These are phyloP conservation scores for Taphrina populina DNA, from an alignment of 1,139 yeast species.

Conservation along the genomic window DNA sequence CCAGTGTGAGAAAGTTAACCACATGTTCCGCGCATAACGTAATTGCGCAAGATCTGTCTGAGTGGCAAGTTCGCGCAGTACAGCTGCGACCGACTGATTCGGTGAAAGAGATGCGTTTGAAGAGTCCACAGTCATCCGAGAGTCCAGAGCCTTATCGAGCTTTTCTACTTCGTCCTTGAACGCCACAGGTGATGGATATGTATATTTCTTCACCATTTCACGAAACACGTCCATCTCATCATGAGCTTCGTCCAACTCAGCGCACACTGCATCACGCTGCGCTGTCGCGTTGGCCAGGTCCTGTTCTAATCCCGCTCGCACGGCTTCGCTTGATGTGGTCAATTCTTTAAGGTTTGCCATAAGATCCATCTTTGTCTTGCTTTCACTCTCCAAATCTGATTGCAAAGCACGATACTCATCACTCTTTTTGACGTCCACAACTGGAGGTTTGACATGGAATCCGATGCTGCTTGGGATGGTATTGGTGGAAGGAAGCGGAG, in stretches of 20 bases:
- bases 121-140: not conserved
- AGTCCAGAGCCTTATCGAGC: not conserved
- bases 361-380: slow-evolving; percentile 20
- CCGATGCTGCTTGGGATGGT: not conserved
- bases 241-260: slow-evolving; percentile 16
- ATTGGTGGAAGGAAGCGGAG: not conserved
- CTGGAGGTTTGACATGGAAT: not conserved
- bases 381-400: slow-evolving; percentile 19
- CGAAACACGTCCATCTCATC: slow-evolving; percentile 16
- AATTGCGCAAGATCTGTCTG: not conserved
- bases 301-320: slow-evolving; percentile 2
- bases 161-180: not conserved
- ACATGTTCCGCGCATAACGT: not conserved
- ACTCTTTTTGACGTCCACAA: slow-evolving; percentile 2
- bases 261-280: not conserved
- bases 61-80: not conserved
- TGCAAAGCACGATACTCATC: slow-evolving; percentile 11
- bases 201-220: not conserved
- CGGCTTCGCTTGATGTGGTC: slow-evolving; percentile 7
- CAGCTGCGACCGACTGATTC: no score
- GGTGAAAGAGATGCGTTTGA: not conserved
- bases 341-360: slow-evolving; percentile 30
- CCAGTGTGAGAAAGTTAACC: not conserved
- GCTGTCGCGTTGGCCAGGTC: slow-evolving; percentile 13
- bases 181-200: not conserved